Base-by-base conservation (phyloP, 75 land plant species). In the Isoetes taiwanensis region DNA sequence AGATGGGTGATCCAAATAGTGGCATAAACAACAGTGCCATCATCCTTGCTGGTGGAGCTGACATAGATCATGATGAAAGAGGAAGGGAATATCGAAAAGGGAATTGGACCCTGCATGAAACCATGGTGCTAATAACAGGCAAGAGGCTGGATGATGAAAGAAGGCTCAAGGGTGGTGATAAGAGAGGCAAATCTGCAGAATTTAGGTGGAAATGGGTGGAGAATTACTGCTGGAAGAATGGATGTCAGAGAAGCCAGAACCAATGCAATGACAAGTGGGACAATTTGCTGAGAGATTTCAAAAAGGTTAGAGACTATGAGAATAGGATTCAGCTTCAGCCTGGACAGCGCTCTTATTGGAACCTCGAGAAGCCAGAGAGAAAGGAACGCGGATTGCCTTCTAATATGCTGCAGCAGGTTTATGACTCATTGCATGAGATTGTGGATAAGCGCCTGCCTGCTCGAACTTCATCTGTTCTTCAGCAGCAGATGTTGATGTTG, bases 191-290 rank as follows among this genome's bases (percentile, higher is more conserved):
- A 26, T 64, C 86, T 5, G 62, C 76, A 28, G 86, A 79, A 63
- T 62, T 69, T 41, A 65, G 86, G 55, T 80, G 86, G 83, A 79
- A 83, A 43, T 76, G 83, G 79, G 83, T 83, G 28, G 86, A 83
- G 54, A 73, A 83, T 52, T 79, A 70, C 38, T 83, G 86, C 56
- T 83, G 72, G 73, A 72, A 56, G 50, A 61, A 72, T 34, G 80
- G 73, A 26, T 76, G 80, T 43, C 54, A 58, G 25, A 63, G 86
- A 56, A 83, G 83, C 74, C 80, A 76, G 53, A 79, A 80, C 52
- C 86, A 83, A 64, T 83, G 83, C 68, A 83, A 79, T 58, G 86
- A 83, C 67, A 83, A 70, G 64, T 83, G 86, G 86, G 86, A 84
- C 37, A 77, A 84, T 34, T 55, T 77, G 35, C 66, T 80, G 64